Percentiles rank a stretch among this genome's conserved stretches.
Conservation (phyloP, 2,329 filamentous ascomycete species). For the Helicocarpus griseus region DNA sequence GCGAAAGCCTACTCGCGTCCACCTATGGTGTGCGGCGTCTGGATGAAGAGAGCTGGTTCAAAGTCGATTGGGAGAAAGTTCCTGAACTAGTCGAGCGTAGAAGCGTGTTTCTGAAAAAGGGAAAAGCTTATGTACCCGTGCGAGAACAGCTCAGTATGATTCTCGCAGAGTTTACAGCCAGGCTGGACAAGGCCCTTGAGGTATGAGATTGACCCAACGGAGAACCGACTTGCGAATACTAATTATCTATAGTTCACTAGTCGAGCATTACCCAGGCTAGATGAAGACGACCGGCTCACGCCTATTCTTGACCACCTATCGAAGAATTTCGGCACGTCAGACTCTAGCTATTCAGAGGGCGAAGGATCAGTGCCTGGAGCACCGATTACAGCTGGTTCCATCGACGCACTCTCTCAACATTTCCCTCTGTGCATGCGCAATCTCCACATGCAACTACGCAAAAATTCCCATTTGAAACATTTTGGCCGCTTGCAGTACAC, state of each 20-base stretch:
- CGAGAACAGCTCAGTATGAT: conserved; percentile 84
- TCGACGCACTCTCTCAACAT: conserved; percentile 69
- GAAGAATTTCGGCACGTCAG: conserved; percentile 89
- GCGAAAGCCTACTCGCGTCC: conserved; percentile 51
- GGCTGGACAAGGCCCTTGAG: conserved; percentile 74
- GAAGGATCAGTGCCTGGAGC: conserved; percentile 57
- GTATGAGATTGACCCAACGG: conserved; percentile 36
- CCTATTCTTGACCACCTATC: conserved; percentile 74
- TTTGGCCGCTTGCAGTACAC: conserved; percentile 89
- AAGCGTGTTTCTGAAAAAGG: conserved; percentile 63
- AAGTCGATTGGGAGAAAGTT: conserved; percentile 90
- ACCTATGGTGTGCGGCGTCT: conserved; percentile 39
- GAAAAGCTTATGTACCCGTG: conserved; percentile 84
- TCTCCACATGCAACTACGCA: conserved; percentile 73
- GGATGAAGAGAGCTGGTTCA: conserved; percentile 87
- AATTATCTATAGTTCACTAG: conserved; percentile 57
- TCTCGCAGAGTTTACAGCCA: conserved; percentile 70
- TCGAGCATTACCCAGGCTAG: conserved; percentile 80
- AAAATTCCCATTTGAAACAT: conserved; percentile 87
- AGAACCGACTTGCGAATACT: not conserved
- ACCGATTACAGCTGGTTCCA: conserved; percentile 65
- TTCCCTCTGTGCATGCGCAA: conserved; percentile 94
- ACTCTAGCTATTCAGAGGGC: conserved; percentile 64
- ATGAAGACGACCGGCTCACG: conserved; percentile 86
- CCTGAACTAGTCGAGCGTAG: conserved; percentile 79